Evolutionary conservation across 345 rosid species (phyloP), one percentile per base, ranked within the genome.

Genomic region (Eucalyptus victrix): DNA sequence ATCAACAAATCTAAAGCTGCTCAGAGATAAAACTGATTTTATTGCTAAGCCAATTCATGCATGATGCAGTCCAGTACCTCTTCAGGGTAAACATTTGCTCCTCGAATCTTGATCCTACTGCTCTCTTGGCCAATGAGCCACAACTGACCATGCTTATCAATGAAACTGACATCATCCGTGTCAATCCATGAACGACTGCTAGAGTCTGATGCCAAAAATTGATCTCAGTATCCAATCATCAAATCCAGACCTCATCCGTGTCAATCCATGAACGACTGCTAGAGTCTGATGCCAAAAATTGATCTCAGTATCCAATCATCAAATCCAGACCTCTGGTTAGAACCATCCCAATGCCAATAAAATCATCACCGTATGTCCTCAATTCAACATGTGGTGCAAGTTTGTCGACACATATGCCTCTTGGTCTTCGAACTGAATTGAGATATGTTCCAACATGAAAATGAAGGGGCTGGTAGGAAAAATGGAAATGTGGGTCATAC

Each of bases 1-100:
- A 12, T 30, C 45, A 30, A 53, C 45, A 47, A n/a, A 12, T 49
- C n/a, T 40, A 34, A 53, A 6, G 21, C 23, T 51, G 21, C 54
- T 17, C 54, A 51, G 19, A 40, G 58, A 76, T 34, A 54, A 54
- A 3, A 54, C 8, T 3, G 58, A 54, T 54, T 54, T 54, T 21
- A 54, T 54, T 54, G 26, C 11, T 21, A 54, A 54, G 58, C 58
- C 26, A 21, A 18, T 18, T 54, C 24, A 18, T 54, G 21, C 58
- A 21, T 18, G 58, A 21, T 62, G 2, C 54, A 44, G 65, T 42
- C 51, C 21, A 34, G 91, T 83, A 96, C 99, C 97, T 96, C 97
- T 93, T 96, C 98, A 12, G 99, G 99, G 90, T 95, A 93, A 96
- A 51, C 93, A 60, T 95, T 97, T 93, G 96, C 98, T 81, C 99